Evolutionary conservation across 306 rosid species (phyloP).

Genomic region (Oxytropis ochrocephala): DNA sequence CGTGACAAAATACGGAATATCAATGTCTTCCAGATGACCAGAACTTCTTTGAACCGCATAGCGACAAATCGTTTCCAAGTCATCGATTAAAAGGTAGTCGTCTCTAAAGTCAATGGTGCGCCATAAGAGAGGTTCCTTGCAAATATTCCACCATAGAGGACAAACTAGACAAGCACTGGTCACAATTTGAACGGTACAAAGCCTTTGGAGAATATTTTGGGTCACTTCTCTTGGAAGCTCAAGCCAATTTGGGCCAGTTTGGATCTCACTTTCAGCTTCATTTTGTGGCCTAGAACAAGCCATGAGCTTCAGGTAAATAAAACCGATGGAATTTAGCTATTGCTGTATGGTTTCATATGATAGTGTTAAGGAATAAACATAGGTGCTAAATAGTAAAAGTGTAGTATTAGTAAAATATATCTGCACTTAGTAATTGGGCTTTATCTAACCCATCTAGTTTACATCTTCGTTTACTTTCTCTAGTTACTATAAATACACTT

Average conservation of each 20-base stretch:
- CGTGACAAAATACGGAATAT: not conserved
- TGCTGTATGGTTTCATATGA: too few species aligned
- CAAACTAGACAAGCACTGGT: slow-evolving; percentile 29
- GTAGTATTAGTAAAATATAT: too few species aligned
- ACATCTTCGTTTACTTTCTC: too few species aligned
- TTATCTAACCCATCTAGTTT: too few species aligned
- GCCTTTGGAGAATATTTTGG: slow-evolving; percentile 18
- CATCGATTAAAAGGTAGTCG: too few species aligned
- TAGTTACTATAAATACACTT: too few species aligned
- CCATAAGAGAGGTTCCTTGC: slow-evolving; percentile 40
- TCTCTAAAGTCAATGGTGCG: slow-evolving; percentile 27
- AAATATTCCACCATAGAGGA: slow-evolving; percentile 28
- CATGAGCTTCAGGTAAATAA: too few species aligned
- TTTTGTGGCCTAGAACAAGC: not conserved
- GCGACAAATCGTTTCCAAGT: not conserved
- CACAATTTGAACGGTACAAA: slow-evolving; percentile 18
- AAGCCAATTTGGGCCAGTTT: slow-evolving; percentile 15
- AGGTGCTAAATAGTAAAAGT: too few species aligned
- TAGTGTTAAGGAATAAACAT: too few species aligned
- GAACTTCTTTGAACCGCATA: not conserved
- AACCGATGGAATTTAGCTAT: too few species aligned
- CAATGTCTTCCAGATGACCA: not conserved
- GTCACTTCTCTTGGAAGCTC: slow-evolving; percentile 29
- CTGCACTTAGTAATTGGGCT: too few species aligned
- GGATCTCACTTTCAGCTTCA: not conserved